Evolutionary conservation across 2,329 filamentous ascomycete species (phyloP).

Genomic region (Aureobasidium pullulans): DNA sequence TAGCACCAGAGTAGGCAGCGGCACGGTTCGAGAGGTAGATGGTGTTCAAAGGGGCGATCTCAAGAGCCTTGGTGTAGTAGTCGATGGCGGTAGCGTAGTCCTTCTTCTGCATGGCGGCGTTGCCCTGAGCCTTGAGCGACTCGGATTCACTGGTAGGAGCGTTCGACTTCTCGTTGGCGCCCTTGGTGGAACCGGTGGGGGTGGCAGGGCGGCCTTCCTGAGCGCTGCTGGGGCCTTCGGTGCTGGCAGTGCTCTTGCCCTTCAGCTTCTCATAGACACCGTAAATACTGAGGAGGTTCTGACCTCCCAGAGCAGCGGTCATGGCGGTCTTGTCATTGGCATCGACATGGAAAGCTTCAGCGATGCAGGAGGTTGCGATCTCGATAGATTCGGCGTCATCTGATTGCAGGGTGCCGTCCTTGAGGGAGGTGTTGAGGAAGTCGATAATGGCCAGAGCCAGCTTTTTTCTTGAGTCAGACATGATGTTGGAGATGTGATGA

Average conservation of each 20-base stretch:
- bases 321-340: conserved; percentile 66
- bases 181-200: conserved; percentile 36
- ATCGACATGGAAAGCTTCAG: conserved; percentile 92
- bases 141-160: conserved; percentile 69
- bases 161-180: conserved; percentile 30
- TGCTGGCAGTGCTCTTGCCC: conserved; percentile 48
- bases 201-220: conserved; percentile 21
- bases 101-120: conserved; percentile 90
- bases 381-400: conserved; percentile 94
- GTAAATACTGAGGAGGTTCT: conserved; percentile 88
- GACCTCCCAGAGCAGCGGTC: conserved; percentile 69
- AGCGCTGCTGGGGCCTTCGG: conserved; percentile 35
- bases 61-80: conserved; percentile 79
- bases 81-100: conserved; percentile 79
- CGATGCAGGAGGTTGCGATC: conserved; percentile 88
- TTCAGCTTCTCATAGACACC: conserved; percentile 94
- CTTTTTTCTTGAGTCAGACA: conserved; percentile 60
- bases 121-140: conserved; percentile 79
- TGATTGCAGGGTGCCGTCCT: conserved; percentile 77
- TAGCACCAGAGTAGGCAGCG: conserved; percentile 78
- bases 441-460: conserved; percentile 96
- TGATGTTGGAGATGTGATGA: not conserved
- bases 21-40: conserved; percentile 98
- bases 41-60: conserved; percentile 74
- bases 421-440: conserved; percentile 77